Base-by-base conservation (phyloP, 495 filamentous ascomycete species). In the Penicillium crystallinum region DNA sequence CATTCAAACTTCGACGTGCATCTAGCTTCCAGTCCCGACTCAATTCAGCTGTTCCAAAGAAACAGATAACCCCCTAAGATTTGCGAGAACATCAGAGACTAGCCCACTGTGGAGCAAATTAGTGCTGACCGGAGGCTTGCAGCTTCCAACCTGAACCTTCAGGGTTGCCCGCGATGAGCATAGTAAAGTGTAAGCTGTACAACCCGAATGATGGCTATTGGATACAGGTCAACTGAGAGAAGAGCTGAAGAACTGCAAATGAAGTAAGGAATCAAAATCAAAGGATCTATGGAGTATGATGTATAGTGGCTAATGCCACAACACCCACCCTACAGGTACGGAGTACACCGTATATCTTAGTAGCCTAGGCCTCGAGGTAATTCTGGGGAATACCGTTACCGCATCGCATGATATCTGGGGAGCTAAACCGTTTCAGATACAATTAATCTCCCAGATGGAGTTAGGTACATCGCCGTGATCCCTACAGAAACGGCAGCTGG, bases 111-210 rank as follows among this genome's bases (percentile, higher is more conserved):
- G 30, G 44, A 35, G 44, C 10, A 8, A 12, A 7, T 18, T 46
- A 46, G 30, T 23, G 44, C 44, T 46, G 44, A 46, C 39, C 23
- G 39, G 44, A 7, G 44, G 30, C 44, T 46, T 46, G 43, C 31
- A 46, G 14, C 8, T 15, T 42, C 39, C 6, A 14, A 41, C 11
- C 6, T 15, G 14, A 27, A 27, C 8, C 29, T 31, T 31, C 29
- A 2, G 8, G 23, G 7, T 27, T 27, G 19, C 38, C n/a, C n/a
- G 23, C 4, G 23, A 27, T 42, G 7, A 6, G 39, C 17, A 42
- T 29, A 12, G 14, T 35, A 35, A n/a, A 27, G 6, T 17, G 22
- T 27, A 17, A 42, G 2, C 3, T 4, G 22, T 42, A 42, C 39
- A 18, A 27, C 39, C 39, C 39, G 39, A 42, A 25, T 27, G 39